Base-by-base conservation (phyloP, 2,329 filamentous ascomycete species). In the Dothidotthia symphoricarpi region DNA sequence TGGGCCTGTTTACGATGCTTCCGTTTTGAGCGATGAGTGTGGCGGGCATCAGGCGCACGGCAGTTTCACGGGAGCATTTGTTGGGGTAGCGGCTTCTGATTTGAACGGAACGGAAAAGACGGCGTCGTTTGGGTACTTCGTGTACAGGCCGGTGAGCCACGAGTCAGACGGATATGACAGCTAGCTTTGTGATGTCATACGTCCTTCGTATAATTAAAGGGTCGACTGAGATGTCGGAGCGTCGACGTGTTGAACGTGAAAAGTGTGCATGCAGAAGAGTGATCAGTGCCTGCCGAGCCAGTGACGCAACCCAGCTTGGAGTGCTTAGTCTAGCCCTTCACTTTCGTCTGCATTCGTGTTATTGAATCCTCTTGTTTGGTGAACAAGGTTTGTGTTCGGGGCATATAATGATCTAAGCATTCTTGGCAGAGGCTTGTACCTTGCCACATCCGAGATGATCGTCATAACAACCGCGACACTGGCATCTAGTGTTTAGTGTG, bases 21-120 rank as follows among this genome's bases (percentile, higher is more conserved):
- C 76, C 6, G 75, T 82, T 11, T 43, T 83, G 6, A 78, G 73
- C 9, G 80, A 83, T 49, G 80, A 83, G 63, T 83, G 80, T 40
- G 80, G 80, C 8, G 80, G 79, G 0, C 78, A 82, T 44, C 72
- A 75, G 43, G 72, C 67, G 2, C 77, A 82, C 45, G 80, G 80
- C 1, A 83, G 80, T 57, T 83, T 83, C 45, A 83, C 80, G 0
- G 80, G 80, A 0, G 77, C 80, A 3, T 66, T 66, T 45, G 61
- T 64, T 7, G 62, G 62, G 17, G 31, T 66, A 24, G 62, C 62
- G 10, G 55, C 53, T n/a, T 60, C 54, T 33, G 62, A 66, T 41
- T 14, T 63, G 16, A 59, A 66, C 41, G 61, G 58, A 11, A 46
- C 49, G 13, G 57, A 47, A 32, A 45, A 41, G 39, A 49, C 43